Evolutionary conservation across 1,139 yeast genomes (phyloP), one percentile per base, ranked within the genome.

Genomic region (Casaregolazyma lundiana): DNA sequence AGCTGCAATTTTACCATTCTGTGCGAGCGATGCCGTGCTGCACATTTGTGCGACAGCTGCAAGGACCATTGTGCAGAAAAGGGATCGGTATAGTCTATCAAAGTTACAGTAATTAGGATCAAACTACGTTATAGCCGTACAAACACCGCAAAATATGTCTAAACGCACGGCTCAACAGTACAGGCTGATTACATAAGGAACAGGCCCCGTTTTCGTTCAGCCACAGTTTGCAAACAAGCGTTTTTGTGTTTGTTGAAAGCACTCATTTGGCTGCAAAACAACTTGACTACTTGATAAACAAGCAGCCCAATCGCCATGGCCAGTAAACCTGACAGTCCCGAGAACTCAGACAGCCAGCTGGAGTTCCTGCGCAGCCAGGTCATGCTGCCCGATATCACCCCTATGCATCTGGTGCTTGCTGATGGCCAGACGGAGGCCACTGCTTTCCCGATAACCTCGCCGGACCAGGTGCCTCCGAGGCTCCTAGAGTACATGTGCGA

Each of bases 371-470:
- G 72, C 66, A 53, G 69, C 4, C 72, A 64, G 49, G 61, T 64
- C 40, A 70, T 55, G 22, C 50, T 47, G 22, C 61, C 60, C 3
- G 60, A 51, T 40, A 47, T 62, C 35, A 53, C 53, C 36, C 59
- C 60, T 2, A 20, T 43, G 11, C 51, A 45, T 35, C 20, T 48
- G 8, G 29, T 50, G 22, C 71, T 89, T 26, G 84, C 86, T 61
- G 97, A 90, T 64, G 92, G 92, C 8, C 90, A 85, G 58, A 88
- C 96, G 1, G 81, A 90, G 1, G 97, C 97, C 1, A 89, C 97
- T 3, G 83, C 90, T 50, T 88, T 88, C 61, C 97, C 98, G 2
- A 77, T 92, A 20, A 77, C 79, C 53, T 75, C 79, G 20, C 72
- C 81, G 0, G 71, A 71, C 19, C 69, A 74, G 42, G 69, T 90